Conservation (phyloP, 1,284 basidiomycete genomes). For the Papiliotrema fonsecae region DNA sequence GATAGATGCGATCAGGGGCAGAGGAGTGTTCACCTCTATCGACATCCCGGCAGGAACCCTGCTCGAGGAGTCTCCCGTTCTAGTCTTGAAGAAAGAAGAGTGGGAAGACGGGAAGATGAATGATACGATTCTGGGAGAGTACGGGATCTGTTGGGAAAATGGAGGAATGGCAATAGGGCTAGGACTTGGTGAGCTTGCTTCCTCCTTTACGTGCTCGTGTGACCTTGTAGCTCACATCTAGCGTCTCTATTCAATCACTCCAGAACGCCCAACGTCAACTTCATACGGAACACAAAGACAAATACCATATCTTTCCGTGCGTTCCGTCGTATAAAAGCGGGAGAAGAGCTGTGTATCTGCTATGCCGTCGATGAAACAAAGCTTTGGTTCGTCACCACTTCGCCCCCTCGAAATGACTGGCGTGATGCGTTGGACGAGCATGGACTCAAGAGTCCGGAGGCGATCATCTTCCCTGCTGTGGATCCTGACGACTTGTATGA, state of each 20-base stretch:
- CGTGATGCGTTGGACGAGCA: too few relatives aligned
- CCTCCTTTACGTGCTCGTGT: not conserved
- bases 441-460: too few relatives aligned
- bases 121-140: conserved; percentile 72
- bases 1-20: conserved; percentile 30
- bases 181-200: conserved; percentile 63
- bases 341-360: conserved; percentile 45
- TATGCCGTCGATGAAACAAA: conserved; percentile 46
- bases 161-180: conserved; percentile 80
- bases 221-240: conserved; percentile 10
- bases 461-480: not conserved
- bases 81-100: conserved; percentile 68
- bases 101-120: conserved; percentile 59
- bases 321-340: conserved; percentile 21
- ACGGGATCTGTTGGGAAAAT: conserved; percentile 75
- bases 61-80: conserved; percentile 80
- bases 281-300: conserved; percentile 25
- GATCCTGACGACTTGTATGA: conserved; percentile 3
- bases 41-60: conserved; percentile 61
- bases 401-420: too few relatives aligned
- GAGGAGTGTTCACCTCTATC: conserved; percentile 52
- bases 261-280: conserved; percentile 46
- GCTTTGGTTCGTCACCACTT: conserved; percentile 34
- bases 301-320: conserved; percentile 38
- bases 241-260: conserved; percentile 50